These are phyloP conservation scores for Rosa hybrid DNA, from an alignment of 331 rosid genomes.

Conservation along the genomic window DNA sequence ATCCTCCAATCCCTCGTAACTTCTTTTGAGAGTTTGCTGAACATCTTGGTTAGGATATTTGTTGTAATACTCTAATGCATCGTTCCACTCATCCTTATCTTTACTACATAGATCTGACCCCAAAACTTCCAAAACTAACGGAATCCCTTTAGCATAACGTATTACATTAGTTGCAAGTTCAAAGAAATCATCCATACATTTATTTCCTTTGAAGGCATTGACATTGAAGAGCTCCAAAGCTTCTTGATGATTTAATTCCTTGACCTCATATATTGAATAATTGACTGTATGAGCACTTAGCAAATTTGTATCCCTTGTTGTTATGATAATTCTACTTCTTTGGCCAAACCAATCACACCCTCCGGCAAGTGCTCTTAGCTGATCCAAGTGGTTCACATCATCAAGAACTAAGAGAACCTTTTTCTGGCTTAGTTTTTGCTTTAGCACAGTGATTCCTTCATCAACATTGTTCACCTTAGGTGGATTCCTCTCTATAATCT, in stretches of 20 bases:
- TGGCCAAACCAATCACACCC: not conserved
- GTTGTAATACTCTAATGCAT: not conserved
- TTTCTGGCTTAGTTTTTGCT: not conserved
- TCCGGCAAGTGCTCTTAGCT: not conserved
- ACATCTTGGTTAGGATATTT: not conserved
- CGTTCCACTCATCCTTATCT: not conserved
- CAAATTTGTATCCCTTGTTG: not conserved
- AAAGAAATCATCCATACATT: not conserved
- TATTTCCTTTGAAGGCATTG: not conserved
- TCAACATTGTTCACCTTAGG: not conserved
- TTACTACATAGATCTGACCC: not conserved
- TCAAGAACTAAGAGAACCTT: not conserved
- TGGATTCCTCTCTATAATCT: not conserved
- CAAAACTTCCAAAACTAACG: not conserved
- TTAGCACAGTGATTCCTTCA: not conserved
- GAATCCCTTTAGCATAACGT: not conserved
- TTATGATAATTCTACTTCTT: not conserved
- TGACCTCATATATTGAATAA: not conserved
- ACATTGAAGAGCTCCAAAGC: not conserved
- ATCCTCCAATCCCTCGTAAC: not conserved
- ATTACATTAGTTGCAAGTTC: not conserved
- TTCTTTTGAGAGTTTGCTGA: not conserved
- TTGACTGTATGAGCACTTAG: not conserved
- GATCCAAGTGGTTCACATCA: not conserved
- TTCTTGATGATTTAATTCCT: not conserved